These are phyloP conservation scores for Trypanosoma theileri DNA, from an alignment of 208 protist genomes.

Conservation along the genomic window DNA sequence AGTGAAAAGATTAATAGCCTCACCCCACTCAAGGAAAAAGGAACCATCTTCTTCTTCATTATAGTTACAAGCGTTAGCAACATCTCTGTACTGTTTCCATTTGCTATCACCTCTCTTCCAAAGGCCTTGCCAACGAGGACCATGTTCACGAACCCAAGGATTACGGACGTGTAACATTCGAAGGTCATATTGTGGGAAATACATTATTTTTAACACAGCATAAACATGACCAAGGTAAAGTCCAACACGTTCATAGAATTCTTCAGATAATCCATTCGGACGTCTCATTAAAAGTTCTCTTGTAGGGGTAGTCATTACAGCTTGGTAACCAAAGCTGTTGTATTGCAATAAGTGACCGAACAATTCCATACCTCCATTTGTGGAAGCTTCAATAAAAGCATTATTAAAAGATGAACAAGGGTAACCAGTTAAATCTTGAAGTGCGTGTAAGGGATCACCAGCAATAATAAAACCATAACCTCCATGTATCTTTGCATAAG, in stretches of 20 bases:
- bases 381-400: constrained; percentile 46
- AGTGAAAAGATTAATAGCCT: constrained; percentile 69
- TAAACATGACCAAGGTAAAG: constrained; percentile 68
- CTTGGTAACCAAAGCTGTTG: constrained; percentile 47
- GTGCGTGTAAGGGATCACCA: constrained; percentile 69
- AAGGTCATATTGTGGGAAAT: constrained; percentile 52
- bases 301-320: constrained; percentile 64
- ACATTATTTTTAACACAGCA: constrained; percentile 54
- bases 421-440: constrained; percentile 80
- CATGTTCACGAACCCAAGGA: constrained; percentile 42
- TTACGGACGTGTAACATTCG: constrained; percentile 70
- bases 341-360: constrained; percentile 50
- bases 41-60: constrained; percentile 45
- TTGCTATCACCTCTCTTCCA: constrained; percentile 64
- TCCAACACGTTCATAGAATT: constrained; percentile 49
- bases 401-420: constrained; percentile 74
- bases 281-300: constrained; percentile 41
- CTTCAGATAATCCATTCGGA: constrained; percentile 36
- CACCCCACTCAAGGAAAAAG: constrained; percentile 82
- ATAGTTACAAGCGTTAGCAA: constrained; percentile 49
- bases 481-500: constrained; percentile 87
- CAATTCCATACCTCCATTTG: constrained; percentile 52
- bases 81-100: constrained; percentile 60
- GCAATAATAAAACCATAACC: constrained; percentile 77
- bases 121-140: constrained; percentile 44